Evolutionary conservation across 441 rosid genomes (phyloP).

Genomic region (Gossypium aridum): DNA sequence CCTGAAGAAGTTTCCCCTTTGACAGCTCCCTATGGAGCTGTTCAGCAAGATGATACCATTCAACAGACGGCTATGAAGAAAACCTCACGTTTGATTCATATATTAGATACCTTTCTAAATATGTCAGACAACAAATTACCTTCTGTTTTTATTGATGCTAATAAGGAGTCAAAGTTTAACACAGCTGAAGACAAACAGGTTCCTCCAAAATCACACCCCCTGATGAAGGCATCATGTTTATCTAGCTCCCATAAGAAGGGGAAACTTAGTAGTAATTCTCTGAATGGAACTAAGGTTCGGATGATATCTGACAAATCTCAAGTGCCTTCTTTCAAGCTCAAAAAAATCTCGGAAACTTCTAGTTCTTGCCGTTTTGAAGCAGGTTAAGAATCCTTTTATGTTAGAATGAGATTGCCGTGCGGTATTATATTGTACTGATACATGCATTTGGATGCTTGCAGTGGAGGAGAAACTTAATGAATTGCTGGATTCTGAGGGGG

Average conservation of each 20-base stretch:
- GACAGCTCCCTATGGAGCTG: conserved; percentile 25
- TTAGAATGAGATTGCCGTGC: neutral
- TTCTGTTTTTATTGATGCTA: conserved; percentile 29
- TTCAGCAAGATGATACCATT: conserved; percentile 32
- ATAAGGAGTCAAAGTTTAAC: conserved; percentile 37
- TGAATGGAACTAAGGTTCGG: conserved; percentile 50
- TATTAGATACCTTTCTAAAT: conserved; percentile 22
- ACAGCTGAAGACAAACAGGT: conserved; percentile 40
- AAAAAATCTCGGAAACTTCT: conserved; percentile 52
- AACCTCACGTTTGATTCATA: conserved; percentile 22
- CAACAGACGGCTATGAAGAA: conserved; percentile 36
- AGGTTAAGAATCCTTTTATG: conserved; percentile 40
- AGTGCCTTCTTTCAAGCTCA: conserved; percentile 45
- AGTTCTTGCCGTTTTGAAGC: conserved; percentile 60
- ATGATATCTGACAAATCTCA: conserved; percentile 41
- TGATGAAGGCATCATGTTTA: conserved; percentile 49
- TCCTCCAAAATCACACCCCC: conserved; percentile 49
- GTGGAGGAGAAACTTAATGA: conserved; percentile 97
- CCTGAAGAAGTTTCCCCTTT: conserved; percentile 20
- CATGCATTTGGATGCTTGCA: conserved; percentile 31
- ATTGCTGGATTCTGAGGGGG: conserved; percentile 89
- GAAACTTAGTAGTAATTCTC: conserved; percentile 33
- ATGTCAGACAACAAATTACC: conserved; percentile 24
- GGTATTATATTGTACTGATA: conserved; percentile 6
- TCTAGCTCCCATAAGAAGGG: conserved; percentile 51